A percentile compares a stretch with the other conserved stretches of the same genome.
phyloP scores from a whole-genome alignment of 2,329 filamentous ascomycete species.

The Talaromyces marneffei region DNA sequence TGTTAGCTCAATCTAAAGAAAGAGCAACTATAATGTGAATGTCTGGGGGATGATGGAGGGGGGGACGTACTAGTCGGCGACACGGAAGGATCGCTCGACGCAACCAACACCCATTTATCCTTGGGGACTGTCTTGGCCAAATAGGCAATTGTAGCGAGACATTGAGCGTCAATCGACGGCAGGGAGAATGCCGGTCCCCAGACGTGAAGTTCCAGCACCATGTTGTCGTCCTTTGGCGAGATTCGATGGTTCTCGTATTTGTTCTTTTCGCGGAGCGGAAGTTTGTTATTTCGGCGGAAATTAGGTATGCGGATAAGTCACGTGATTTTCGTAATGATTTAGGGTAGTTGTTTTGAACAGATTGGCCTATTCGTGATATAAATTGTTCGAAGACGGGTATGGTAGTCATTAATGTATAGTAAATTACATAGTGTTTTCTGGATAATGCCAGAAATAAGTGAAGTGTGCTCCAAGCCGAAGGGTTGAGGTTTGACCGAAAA shows the following conservation, averaged over 20 bases:
- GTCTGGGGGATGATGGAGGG: too few species aligned
- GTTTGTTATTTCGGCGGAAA: not conserved
- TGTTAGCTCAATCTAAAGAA: not conserved
- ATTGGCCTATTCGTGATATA: not conserved
- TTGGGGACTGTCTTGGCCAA: conserved; percentile 58
- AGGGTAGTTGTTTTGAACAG: not conserved
- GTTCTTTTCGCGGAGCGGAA: not conserved
- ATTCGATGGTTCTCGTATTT: not conserved
- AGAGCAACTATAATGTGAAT: too few species aligned
- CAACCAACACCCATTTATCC: conserved; percentile 63
- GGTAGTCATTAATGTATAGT: not conserved
- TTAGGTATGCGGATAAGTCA: not conserved
- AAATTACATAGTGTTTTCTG: too few species aligned
- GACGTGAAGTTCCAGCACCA: conserved; percentile 68
- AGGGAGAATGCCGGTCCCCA: conserved; percentile 87
- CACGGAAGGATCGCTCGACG: conserved; percentile 65
- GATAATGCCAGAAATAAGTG: not conserved
- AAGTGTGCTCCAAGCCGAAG: not conserved
- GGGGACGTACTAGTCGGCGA: conserved; percentile 61
- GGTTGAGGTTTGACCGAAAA: not conserved
- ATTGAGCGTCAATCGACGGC: conserved; percentile 86
- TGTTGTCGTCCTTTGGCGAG: too few species aligned
- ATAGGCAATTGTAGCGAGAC: conserved; percentile 75
- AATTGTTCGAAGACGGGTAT: not conserved
- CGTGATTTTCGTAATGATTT: not conserved